Base-by-base conservation (phyloP, 768 basidiomycete genomes). In the Leccinum obscurum region DNA sequence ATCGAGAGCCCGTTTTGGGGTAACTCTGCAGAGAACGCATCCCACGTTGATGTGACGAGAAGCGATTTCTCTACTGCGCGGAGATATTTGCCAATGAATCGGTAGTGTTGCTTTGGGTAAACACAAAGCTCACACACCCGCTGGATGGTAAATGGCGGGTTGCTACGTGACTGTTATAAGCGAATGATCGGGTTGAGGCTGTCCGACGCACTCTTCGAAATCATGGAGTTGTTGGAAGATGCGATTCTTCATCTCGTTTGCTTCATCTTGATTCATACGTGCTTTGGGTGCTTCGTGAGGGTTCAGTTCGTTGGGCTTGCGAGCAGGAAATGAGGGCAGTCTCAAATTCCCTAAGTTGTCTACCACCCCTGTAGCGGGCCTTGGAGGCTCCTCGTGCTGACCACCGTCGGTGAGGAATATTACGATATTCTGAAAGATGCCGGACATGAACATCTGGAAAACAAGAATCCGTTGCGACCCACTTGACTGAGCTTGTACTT, bases 71-170 rank as follows among this genome's bases (percentile, higher is more conserved):
- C 91, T 13, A 95, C 78, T 2, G 93, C 93, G 3, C 93, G 89
- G 41, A 94, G 82, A 71, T 93, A 95, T 75, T 95, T 96, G 49
- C 93, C 91, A 15, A 92, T 77, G 30, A 84, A 82, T 50, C 79
- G 85, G 81, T 95, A 95, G 65, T 92, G 83, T 51, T 81, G 78
- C 63, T 78, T 80, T 5, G 93, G 92, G 46, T 81, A 74, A 13
- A 89, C 65, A 64, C 87, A 86, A 26, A 96, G 85, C 69, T 95
- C 93, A 70, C 90, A 92, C 13, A 95, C 77, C 49, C 93, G 86
- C 74, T 96, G 94, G 57, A 95, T 89, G 9, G 93, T 95, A 72
- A 95, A 96, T 2, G 93, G 93, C 0, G 90, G 82, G 54, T 81
- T 81, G 17, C 85, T 77, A 56, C 49, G 54, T 55, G 37, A 52